These are phyloP conservation scores for Cryphonectria japonica DNA, from an alignment of 2,329 filamentous ascomycete genomes.

Conservation along the genomic window DNA sequence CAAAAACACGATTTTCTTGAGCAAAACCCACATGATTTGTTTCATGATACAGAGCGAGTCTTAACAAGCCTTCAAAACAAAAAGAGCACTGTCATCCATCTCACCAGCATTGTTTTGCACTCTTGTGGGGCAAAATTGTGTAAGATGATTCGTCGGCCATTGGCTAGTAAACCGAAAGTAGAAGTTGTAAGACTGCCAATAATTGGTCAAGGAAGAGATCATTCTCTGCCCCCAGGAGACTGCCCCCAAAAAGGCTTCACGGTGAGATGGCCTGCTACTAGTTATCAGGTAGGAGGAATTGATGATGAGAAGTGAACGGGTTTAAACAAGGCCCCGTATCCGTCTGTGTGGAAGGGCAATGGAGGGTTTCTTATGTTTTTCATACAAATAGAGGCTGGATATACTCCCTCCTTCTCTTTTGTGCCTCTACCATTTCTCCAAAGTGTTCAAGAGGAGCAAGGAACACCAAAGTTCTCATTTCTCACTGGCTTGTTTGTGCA, in stretches of 20 bases:
- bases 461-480: no score
- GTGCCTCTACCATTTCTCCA: no score
- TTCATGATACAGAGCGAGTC: not conserved
- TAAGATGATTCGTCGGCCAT: conserved; percentile 15
- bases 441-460: no score
- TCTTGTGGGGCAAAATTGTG: conserved; percentile 13
- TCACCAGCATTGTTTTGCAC: not conserved
- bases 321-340: not conserved
- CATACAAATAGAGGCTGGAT: no score
- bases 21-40: not conserved
- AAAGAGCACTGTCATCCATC: no score
- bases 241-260: no score
- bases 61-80: not conserved
- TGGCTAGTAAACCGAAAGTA: not conserved
- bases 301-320: not conserved
- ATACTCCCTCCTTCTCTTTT: no score
- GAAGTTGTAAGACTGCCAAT: not conserved
- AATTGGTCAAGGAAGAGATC: not conserved
- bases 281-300: not conserved
- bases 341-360: not conserved
- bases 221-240: not conserved
- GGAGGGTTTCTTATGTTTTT: no score
- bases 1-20: no score
- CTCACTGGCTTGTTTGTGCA: not conserved
- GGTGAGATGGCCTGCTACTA: no score